These are phyloP conservation scores for Kalmusia sp. DNA, from an alignment of 2,329 filamentous ascomycete species.

Conservation along the genomic window DNA sequence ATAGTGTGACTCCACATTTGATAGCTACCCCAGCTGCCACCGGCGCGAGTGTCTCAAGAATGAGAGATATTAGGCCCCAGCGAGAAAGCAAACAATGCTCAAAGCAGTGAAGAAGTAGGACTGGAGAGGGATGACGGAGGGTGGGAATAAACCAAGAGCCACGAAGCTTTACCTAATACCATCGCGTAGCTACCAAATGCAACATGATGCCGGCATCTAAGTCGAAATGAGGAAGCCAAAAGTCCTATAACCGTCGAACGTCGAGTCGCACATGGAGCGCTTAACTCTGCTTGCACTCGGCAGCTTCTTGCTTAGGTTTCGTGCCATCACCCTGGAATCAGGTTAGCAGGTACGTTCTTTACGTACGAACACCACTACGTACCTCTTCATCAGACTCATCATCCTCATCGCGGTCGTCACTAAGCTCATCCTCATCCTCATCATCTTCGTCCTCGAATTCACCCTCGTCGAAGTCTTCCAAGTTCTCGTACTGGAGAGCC, in stretches of 20 bases:
- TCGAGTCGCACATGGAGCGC: conserved; percentile 16
- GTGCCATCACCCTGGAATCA: conserved; percentile 45
- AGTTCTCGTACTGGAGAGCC: conserved; percentile 93
- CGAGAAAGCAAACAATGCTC: neutral
- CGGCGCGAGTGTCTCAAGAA: neutral
- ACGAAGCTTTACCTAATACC: conserved; percentile 19
- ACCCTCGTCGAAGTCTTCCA: conserved; percentile 82
- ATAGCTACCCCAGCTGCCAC: neutral
- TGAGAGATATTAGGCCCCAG: neutral
- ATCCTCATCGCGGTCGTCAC: conserved; percentile 82
- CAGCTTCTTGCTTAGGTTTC: conserved; percentile 54
- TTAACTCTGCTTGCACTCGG: conserved; percentile 55
- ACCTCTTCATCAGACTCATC: conserved; percentile 53
- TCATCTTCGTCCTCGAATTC: conserved; percentile 92
- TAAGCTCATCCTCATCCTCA: conserved; percentile 86
- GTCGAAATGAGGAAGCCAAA: conserved; percentile 34
- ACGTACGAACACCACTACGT: too few relatives aligned
- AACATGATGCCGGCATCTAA: conserved; percentile 40
- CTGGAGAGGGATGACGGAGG: conserved; percentile 12
- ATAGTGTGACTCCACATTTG: neutral
- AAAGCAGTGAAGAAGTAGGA: neutral
- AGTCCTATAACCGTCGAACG: conserved; percentile 27
- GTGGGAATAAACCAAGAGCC: conserved; percentile 12
- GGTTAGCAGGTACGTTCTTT: conserved; percentile 23
- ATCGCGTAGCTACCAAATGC: conserved; percentile 27